phyloP scores from a whole-genome alignment of 495 filamentous ascomycete genomes.

The Penicillium silybi region DNA sequence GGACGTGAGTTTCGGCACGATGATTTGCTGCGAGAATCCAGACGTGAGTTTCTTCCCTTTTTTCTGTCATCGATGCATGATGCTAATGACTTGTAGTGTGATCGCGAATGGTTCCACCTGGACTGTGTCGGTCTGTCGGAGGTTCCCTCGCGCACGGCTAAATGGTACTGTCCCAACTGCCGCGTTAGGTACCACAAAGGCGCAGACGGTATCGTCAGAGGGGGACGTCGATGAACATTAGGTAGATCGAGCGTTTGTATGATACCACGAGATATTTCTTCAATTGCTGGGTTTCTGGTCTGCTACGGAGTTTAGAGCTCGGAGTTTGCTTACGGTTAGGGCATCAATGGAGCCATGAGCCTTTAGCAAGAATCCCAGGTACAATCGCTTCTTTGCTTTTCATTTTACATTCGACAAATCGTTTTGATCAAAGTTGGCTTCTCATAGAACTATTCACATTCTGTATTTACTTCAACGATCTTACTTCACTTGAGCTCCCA shows the following conservation, averaged over 20 bases:
- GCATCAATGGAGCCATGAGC: not conserved
- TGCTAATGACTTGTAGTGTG: conserved; percentile 51
- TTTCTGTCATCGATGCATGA: conserved; percentile 3
- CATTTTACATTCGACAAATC: not conserved
- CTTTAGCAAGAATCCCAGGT: not conserved
- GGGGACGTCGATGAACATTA: conserved; percentile 27
- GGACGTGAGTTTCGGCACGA: conserved; percentile 85
- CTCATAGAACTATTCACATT: not conserved
- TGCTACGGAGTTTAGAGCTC: not conserved
- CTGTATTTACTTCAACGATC: conserved; percentile 5
- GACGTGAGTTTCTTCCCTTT: conserved; percentile 60
- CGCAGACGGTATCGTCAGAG: conserved; percentile 38
- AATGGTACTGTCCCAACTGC: conserved; percentile 96
- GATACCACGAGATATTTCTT: conserved; percentile 29
- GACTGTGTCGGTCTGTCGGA: conserved; percentile 77
- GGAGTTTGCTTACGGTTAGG: not conserved
- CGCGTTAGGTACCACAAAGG: conserved; percentile 60
- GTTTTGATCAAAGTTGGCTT: not conserved
- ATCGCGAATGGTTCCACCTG: conserved; percentile 89
- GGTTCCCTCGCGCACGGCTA: conserved; percentile 69
- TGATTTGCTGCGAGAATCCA: conserved; percentile 91
- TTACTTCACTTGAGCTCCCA: conserved; percentile 70
- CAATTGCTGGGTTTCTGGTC: conserved; percentile 4
- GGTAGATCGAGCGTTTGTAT: conserved; percentile 14
- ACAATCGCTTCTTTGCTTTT: not conserved